Percentiles rank a stretch among this genome's conserved stretches.
Evolutionary conservation across 345 rosid species (phyloP).

Genomic region (Anastatica hierochuntica): DNA sequence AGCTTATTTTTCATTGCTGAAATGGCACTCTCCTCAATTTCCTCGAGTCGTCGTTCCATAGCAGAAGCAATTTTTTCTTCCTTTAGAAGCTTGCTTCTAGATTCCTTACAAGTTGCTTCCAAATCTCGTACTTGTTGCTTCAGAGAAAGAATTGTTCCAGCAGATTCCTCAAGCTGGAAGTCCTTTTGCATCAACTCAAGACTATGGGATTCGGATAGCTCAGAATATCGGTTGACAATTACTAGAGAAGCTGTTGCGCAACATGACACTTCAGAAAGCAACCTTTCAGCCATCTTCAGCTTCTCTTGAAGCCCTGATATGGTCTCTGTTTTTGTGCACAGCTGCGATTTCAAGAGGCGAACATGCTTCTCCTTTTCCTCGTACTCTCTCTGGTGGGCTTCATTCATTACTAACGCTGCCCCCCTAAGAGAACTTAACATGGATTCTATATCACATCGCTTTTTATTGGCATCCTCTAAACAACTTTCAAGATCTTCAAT

Average conservation of each 20-base stretch:
- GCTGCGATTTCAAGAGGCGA: constrained; percentile 43
- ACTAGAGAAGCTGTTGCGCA: constrained; percentile 79
- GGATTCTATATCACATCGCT: constrained; percentile 56
- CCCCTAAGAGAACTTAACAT: constrained; percentile 82
- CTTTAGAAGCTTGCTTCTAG: constrained; percentile 36
- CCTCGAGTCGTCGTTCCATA: constrained; percentile 48
- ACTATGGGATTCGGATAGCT: constrained; percentile 31
- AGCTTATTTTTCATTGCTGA: constrained; percentile 47
- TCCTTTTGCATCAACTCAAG: constrained; percentile 44
- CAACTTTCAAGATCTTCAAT: constrained; percentile 76
- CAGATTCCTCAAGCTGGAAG: constrained; percentile 33
- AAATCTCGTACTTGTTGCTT: constrained; percentile 33
- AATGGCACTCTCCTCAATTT: constrained; percentile 47
- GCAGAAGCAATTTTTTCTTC: constrained; percentile 39
- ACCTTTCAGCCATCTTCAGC: constrained; percentile 44
- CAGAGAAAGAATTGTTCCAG: constrained; percentile 34
- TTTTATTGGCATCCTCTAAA: constrained; percentile 72
- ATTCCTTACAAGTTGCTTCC: constrained; percentile 37
- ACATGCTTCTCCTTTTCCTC: constrained; percentile 60
- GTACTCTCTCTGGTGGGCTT: constrained; percentile 80
- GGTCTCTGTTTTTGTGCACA: constrained; percentile 36
- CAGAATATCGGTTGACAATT: constrained; percentile 59
- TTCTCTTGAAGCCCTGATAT: constrained; percentile 43
- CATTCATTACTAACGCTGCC: constrained; percentile 71
- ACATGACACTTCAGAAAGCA: constrained; percentile 37